These are phyloP conservation scores for Leishmania martiniquensis DNA, from an alignment of 208 protist genomes.

Conservation along the genomic window DNA sequence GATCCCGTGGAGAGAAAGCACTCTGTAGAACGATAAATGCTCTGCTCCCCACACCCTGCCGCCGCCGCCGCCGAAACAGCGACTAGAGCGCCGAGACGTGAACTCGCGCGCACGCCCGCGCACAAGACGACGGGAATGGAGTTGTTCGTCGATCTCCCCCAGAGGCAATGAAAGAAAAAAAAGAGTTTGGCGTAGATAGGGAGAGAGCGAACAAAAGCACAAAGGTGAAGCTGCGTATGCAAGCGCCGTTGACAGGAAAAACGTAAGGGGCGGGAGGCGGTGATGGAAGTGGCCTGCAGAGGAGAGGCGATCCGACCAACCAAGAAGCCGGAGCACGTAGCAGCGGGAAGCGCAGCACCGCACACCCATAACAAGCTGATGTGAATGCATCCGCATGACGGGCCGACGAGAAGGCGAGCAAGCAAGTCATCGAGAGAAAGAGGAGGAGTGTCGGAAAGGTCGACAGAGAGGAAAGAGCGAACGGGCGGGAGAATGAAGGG, in stretches of 20 bases:
- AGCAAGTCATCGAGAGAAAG: neutral
- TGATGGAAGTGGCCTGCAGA: neutral
- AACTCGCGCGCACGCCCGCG: no score
- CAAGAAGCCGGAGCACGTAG: neutral
- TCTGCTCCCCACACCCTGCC: neutral
- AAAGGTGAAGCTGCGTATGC: no score
- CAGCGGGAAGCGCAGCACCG: neutral
- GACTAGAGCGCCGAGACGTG: neutral
- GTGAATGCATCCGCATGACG: neutral
- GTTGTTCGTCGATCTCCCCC: neutral
- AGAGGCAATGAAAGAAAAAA: no score
- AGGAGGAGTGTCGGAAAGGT: neutral
- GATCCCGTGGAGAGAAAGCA: neutral
- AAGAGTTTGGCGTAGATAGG: neutral
- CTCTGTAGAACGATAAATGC: neutral
- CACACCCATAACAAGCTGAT: neutral
- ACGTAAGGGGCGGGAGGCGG: neutral
- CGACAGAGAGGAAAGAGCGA: neutral
- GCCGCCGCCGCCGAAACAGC: neutral
- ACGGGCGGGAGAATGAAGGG: neutral
- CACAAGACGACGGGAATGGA: neutral
- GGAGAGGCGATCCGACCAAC: neutral
- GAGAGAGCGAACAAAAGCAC: neutral
- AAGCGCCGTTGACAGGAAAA: neutral
- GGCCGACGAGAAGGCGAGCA: neutral